These are phyloP conservation scores for Aspergillus phoenicis DNA, from an alignment of 2,329 filamentous ascomycete genomes.

Conservation along the genomic window DNA sequence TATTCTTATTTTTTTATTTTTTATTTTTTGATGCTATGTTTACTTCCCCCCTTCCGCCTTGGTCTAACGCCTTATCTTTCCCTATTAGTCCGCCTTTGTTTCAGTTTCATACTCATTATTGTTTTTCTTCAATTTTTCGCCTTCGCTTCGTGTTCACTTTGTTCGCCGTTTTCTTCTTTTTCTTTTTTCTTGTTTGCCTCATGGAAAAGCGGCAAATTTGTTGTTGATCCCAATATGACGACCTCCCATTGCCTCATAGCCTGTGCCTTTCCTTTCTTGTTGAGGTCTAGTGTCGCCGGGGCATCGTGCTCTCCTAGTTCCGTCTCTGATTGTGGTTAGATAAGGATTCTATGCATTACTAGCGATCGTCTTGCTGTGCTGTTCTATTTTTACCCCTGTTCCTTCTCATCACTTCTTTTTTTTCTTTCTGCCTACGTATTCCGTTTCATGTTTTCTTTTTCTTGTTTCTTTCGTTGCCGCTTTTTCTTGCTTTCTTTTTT, in stretches of 20 bases:
- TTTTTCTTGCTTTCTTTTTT: constrained; percentile 13
- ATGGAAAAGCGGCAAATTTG: constrained; percentile 1
- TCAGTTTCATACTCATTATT: constrained; percentile 16
- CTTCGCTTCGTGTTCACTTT: not conserved
- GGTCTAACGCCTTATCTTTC: constrained; percentile 24
- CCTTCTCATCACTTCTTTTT: constrained; percentile 2
- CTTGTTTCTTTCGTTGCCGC: not conserved
- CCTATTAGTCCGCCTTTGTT: constrained; percentile 22
- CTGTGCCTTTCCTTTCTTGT: constrained; percentile 12
- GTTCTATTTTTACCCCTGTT: constrained; percentile 10
- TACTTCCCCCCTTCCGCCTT: constrained; percentile 11
- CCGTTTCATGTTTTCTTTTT: constrained; percentile 13
- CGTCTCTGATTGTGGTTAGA: constrained; percentile 25
- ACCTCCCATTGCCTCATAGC: constrained; percentile 12
- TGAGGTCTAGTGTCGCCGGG: constrained; percentile 10
- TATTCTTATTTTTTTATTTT: not conserved
- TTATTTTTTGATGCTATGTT: constrained; percentile 16
- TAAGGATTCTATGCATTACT: constrained; percentile 31
- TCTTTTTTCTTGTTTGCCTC: constrained; percentile 26
- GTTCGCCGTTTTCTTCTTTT: not conserved
- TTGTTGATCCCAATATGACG: constrained; percentile 28
- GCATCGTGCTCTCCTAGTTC: constrained; percentile 13
- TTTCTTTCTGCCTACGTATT: constrained; percentile 5
- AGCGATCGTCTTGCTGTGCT: constrained; percentile 24
- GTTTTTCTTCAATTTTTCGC: constrained; percentile 22